Conservation (phyloP, 768 basidiomycete species). For the Cystofilobasidium bisporidii region DNA sequence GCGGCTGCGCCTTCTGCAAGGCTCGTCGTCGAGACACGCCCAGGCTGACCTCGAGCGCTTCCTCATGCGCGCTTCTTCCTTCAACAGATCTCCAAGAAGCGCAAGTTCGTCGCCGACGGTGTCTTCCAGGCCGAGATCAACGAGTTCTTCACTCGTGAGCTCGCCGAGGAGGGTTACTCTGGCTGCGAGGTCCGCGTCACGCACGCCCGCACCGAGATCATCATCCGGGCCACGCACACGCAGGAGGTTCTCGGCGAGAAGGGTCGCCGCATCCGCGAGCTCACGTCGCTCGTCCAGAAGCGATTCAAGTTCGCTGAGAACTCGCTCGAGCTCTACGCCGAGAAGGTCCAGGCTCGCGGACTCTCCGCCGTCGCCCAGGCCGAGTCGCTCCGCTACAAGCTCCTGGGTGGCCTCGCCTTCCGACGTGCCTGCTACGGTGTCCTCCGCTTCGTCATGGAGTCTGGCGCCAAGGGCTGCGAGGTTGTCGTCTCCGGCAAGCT, state of each 20-base stretch:
- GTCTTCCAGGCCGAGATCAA: slow-evolving; percentile 98
- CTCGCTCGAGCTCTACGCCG: slow-evolving; percentile 95
- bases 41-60: too few species aligned
- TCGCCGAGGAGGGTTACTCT: slow-evolving; percentile 99
- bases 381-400: slow-evolving; percentile 96
- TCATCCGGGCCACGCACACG: slow-evolving; percentile 99
- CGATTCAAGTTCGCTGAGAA: slow-evolving; percentile 99
- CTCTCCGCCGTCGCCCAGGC: slow-evolving; percentile 97
- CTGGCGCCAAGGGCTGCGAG: slow-evolving; percentile 98
- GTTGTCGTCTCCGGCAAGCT: slow-evolving; percentile 99
- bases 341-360: slow-evolving; percentile 97
- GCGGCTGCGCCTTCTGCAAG: too few species aligned
- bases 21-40: too few species aligned
- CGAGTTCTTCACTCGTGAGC: slow-evolving; percentile 89
- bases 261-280: slow-evolving; percentile 96
- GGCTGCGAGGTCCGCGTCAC: slow-evolving; percentile 99
- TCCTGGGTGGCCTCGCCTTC: slow-evolving; percentile 97
- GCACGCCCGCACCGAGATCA: slow-evolving; percentile 99
- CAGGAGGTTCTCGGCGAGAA: slow-evolving; percentile 95
- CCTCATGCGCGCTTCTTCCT: slow-evolving; percentile 17
- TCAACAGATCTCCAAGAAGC: slow-evolving; percentile 81
- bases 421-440: slow-evolving; percentile 99
- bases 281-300: slow-evolving; percentile 96
- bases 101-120: slow-evolving; percentile 73
- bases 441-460: slow-evolving; percentile 99